Evolutionary conservation across 441 rosid genomes (phyloP).

Genomic region (Breynia disticha): DNA sequence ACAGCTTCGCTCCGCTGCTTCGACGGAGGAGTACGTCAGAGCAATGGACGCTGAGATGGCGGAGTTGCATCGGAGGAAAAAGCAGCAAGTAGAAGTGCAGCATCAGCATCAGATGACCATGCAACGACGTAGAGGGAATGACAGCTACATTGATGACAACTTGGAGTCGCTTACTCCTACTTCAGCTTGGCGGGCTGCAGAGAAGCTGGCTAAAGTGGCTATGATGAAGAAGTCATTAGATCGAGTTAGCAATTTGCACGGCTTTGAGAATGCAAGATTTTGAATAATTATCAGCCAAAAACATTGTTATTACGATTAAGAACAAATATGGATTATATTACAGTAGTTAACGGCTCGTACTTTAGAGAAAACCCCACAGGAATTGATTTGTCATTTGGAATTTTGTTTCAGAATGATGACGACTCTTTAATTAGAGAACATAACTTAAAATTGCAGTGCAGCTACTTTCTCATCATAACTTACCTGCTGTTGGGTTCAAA

Average conservation of each 20-base stretch:
- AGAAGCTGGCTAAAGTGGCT: slow-evolving; percentile 86
- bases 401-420: too few relatives aligned
- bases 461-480: too few relatives aligned
- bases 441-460: too few relatives aligned
- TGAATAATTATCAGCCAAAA: slow-evolving; percentile 4
- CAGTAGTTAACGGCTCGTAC: too few relatives aligned
- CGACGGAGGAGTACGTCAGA: slow-evolving; percentile 43
- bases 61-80: slow-evolving; percentile 41
- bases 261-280: slow-evolving; percentile 93
- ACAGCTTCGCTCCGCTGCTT: slow-evolving; percentile 26
- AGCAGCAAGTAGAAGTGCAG: slow-evolving; percentile 16
- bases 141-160: slow-evolving; percentile 40
- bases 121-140: slow-evolving; percentile 36
- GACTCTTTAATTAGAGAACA: too few relatives aligned
- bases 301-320: background rate
- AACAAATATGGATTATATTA: too few relatives aligned
- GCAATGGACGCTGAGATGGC: slow-evolving; percentile 57
- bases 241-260: slow-evolving; percentile 85
- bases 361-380: too few relatives aligned
- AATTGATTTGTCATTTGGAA: too few relatives aligned
- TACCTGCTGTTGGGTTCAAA: too few relatives aligned
- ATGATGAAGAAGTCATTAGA: slow-evolving; percentile 76
- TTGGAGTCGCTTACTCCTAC: slow-evolving; percentile 79
- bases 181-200: slow-evolving; percentile 94
- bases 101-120: slow-evolving; percentile 18